A percentile compares a stretch with the other conserved stretches of the same genome.
Evolutionary conservation across 352 stramenopile species (phyloP).

Genomic region (Pythium chondricola): DNA sequence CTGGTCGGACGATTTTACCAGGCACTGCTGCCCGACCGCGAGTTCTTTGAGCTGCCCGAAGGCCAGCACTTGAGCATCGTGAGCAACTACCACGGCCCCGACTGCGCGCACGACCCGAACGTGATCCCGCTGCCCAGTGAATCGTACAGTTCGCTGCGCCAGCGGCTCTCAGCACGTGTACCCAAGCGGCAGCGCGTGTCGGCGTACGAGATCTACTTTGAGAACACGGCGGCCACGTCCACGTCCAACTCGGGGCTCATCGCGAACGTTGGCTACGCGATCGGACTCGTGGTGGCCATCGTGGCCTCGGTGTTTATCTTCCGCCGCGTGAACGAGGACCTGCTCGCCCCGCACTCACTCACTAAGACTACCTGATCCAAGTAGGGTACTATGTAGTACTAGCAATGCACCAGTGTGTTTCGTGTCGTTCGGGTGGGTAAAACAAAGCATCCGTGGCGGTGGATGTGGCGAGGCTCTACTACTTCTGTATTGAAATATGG

Average conservation of each 20-base stretch:
- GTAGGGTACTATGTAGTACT: too few relatives aligned
- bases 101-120: slow-evolving; percentile 53
- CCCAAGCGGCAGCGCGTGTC: slow-evolving; percentile 3
- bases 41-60: slow-evolving; percentile 55
- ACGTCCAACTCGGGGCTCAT: background rate
- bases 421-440: too few relatives aligned
- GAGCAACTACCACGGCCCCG: slow-evolving; percentile 68
- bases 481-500: too few relatives aligned
- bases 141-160: slow-evolving; percentile 17
- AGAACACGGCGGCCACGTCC: background rate
- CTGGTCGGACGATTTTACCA: slow-evolving; percentile 57
- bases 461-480: too few relatives aligned
- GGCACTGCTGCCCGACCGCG: slow-evolving; percentile 41
- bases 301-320: slow-evolving; percentile 56
- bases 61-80: slow-evolving; percentile 36
- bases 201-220: slow-evolving; percentile 20
- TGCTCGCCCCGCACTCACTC: background rate
- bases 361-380: slow-evolving; percentile 23
- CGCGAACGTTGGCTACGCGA: slow-evolving; percentile 7
- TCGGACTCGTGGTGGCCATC: slow-evolving; percentile 40
- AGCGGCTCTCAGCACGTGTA: slow-evolving; percentile 5
- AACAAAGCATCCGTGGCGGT: too few relatives aligned
- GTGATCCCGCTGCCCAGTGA: slow-evolving; percentile 28
- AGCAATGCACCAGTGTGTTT: too few relatives aligned
- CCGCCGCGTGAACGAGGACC: slow-evolving; percentile 38